Base-by-base conservation (phyloP, 257 asterid genomes). In the Solanum appendiculatum region DNA sequence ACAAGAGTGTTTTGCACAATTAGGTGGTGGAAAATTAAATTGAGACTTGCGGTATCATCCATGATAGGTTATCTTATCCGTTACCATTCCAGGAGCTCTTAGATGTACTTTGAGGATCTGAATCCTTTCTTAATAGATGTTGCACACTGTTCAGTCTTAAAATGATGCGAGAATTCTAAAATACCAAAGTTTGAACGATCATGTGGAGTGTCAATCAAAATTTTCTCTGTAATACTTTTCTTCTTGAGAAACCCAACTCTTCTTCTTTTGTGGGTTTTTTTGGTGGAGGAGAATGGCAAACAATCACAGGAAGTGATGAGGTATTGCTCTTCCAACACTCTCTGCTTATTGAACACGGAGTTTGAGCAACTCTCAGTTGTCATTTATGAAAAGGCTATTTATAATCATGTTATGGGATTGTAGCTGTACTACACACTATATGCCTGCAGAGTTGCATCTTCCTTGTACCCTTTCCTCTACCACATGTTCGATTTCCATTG, bases 401-500 rank as follows among this genome's bases (percentile, higher is more conserved):
- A 85, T 85, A 23, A 85, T 27, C 48, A 29, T 11, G 68, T 16
- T 40, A 33, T 72, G 25, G 80, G 27, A 14, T 69, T 31, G 20
- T n/a, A 69, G 51, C 42, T 80, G 64, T 46, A 80, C 40, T 16
- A 27, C 42, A 80, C 15, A 44, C 39, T 42, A 42, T 77, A 16
- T 46, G 40, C 84, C 64, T 44, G 66, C 16, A 0, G n/a, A 46
- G 44, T 16, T 80, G 27, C 8, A 3, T 80, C 64, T 80, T 80
- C 40, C 29, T 44, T 46, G 85, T 80, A 46, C 18, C 42, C 85
- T 75, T 23, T 56, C 37, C 54, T 46, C 16, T 44, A 42, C 46
- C 68, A 85, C 74, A 56, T 84, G 25, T 85, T 82, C 68, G 2
- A 86, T 88, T 69, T 56, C 78, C 74, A 64, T 86, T 84, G 20